Evolutionary conservation across 805 yeast species (phyloP).

Genomic region (Wickerhamomyces alni): DNA sequence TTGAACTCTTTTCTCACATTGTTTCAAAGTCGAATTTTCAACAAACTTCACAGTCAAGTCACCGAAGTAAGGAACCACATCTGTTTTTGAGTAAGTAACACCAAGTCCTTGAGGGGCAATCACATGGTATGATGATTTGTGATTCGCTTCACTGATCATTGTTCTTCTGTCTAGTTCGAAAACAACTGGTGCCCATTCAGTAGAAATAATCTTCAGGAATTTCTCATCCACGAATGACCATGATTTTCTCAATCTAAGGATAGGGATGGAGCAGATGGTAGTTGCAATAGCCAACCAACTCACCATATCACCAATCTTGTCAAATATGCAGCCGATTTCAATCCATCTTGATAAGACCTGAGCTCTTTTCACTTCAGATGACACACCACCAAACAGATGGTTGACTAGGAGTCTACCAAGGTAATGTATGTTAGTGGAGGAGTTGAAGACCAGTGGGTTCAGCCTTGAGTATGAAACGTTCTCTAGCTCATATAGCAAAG

Average conservation of each 20-base stretch:
- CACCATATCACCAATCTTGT: slow-evolving; percentile 84
- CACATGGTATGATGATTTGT: slow-evolving; percentile 59
- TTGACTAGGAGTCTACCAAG: slow-evolving; percentile 62
- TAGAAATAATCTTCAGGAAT: slow-evolving; percentile 52
- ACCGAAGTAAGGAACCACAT: slow-evolving; percentile 87
- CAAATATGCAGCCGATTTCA: slow-evolving; percentile 70
- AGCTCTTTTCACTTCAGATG: slow-evolving; percentile 46
- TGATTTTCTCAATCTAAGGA: slow-evolving; percentile 62
- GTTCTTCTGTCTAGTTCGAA: slow-evolving; percentile 81
- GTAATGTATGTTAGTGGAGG: slow-evolving; percentile 63
- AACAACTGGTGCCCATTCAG: slow-evolving; percentile 90
- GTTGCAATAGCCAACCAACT: slow-evolving; percentile 91
- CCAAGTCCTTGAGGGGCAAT: slow-evolving; percentile 89
- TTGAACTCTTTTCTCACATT: slow-evolving; percentile 59
- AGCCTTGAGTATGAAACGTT: slow-evolving; percentile 33
- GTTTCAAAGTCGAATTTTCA: slow-evolving; percentile 37
- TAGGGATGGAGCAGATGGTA: slow-evolving; percentile 73
- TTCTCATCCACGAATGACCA: slow-evolving; percentile 70
- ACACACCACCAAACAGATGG: slow-evolving; percentile 57
- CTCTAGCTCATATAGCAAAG: slow-evolving; percentile 52
- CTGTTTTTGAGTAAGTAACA: slow-evolving; percentile 61
- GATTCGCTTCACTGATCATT: slow-evolving; percentile 49
- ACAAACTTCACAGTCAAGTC: slow-evolving; percentile 53
- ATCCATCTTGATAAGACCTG: slow-evolving; percentile 76
- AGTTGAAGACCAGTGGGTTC: slow-evolving; percentile 77